Percentiles rank a stretch among this genome's conserved stretches.
Conservation (phyloP, 2,329 filamentous ascomycete genomes). For the Microdochium trichocladiopsis region DNA sequence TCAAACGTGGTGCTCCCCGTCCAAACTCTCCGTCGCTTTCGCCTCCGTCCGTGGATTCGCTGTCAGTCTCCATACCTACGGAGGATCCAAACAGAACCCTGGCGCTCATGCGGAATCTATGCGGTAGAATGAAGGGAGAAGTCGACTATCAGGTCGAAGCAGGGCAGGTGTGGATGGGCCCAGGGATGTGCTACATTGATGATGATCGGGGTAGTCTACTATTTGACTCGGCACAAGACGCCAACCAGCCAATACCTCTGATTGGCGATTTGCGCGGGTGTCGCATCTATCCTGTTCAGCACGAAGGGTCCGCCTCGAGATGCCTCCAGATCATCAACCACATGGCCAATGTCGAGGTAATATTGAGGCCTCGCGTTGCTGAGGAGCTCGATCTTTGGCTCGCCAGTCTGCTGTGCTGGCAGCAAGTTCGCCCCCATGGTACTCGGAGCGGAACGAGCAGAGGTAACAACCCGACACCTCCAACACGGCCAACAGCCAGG, state of each 20-base stretch:
- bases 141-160: slow-evolving; percentile 63
- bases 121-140: slow-evolving; percentile 73
- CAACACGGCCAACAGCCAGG: slow-evolving; percentile 34
- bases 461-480: slow-evolving; percentile 21
- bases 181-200: slow-evolving; percentile 70
- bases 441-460: slow-evolving; percentile 44
- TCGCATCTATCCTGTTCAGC: slow-evolving; percentile 52
- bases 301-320: slow-evolving; percentile 32
- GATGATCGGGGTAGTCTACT: slow-evolving; percentile 68
- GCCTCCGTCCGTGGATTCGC: slow-evolving; percentile 49
- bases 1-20: slow-evolving; percentile 49
- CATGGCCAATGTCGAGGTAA: slow-evolving; percentile 50
- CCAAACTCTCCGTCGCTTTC: slow-evolving; percentile 50
- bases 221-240: slow-evolving; percentile 63
- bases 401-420: slow-evolving; percentile 74
- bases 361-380: slow-evolving; percentile 55
- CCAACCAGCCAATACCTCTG: slow-evolving; percentile 57
- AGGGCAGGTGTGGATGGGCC: slow-evolving; percentile 53
- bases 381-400: slow-evolving; percentile 74
- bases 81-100: slow-evolving; percentile 66
- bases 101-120: slow-evolving; percentile 68
- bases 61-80: slow-evolving; percentile 52
- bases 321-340: slow-evolving; percentile 49
- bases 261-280: slow-evolving; percentile 72
- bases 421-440: slow-evolving; percentile 59